Base-by-base conservation (phyloP, 2,329 filamentous ascomycete species). In the Botryotinia convoluta region DNA sequence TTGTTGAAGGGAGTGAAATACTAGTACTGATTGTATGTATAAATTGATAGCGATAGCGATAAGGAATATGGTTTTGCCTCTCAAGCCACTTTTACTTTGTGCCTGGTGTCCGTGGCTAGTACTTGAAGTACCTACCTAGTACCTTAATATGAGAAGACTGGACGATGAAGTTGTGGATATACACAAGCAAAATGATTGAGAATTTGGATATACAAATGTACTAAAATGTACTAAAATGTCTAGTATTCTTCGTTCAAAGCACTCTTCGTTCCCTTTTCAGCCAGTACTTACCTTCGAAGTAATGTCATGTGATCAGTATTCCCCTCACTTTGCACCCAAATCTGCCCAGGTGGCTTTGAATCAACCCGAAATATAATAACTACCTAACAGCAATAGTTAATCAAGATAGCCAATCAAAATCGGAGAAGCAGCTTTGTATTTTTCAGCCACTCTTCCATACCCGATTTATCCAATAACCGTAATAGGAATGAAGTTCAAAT, bases 401-500 rank as follows among this genome's bases (percentile, higher is more conserved):
- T 57, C n/a, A 7, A 32, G n/a, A 18, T 18, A 32, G 51, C n/a
- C n/a, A 57, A 54, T 29, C 14, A 54, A 54, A 18, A 4, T 16
- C n/a, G 12, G 7, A 54, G 26, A 54, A 18, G 12, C 51, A 29
- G 59, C 59, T 26, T 22, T 8, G 22, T 12, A 14, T n/a, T n/a
- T 62, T 18, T 67, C 67, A 63, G 65, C 61, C 57, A 44, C 69
- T n/a, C n/a, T 48, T 63, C 35, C 57, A 29, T 39, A n/a, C 9
- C 32, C 35, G 22, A 22, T 51, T 63, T 64, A 63, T 62, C 42
- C 44, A 71, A 51, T 71, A 26, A 42, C 59, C 59, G 35, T 37
- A 51, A 65, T 71, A 64, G 37, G 45, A 51, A 48, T 64, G n/a
- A 37, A 68, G 16, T 51, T 26, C 32, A 54, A 72, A 69, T 69